Conservation (phyloP, 2,329 filamentous ascomycete species). For the Claviceps sp. region DNA sequence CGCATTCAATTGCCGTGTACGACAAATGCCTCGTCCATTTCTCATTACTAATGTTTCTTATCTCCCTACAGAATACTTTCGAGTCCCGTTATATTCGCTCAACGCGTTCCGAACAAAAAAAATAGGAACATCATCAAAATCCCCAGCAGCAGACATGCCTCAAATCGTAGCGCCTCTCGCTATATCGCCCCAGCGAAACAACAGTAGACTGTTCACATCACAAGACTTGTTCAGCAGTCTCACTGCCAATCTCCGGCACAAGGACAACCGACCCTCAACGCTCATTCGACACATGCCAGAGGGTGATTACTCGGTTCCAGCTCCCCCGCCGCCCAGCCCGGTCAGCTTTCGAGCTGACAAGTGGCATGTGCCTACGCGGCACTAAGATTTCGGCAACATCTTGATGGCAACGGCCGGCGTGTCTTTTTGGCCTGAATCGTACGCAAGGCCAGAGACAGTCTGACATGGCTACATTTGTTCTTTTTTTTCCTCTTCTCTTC, state of each 20-base stretch:
- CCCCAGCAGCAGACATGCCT: constrained; percentile 15
- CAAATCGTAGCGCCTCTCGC: constrained; percentile 31
- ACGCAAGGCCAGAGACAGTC: background rate
- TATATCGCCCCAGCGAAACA: constrained; percentile 32
- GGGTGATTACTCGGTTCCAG: constrained; percentile 50
- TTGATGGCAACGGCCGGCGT: background rate
- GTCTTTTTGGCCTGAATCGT: background rate
- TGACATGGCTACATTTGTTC: background rate
- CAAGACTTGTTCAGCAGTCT: constrained; percentile 42
- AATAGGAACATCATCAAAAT: background rate
- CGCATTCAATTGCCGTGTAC: background rate
- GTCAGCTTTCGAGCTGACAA: constrained; percentile 44
- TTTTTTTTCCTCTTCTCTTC: background rate
- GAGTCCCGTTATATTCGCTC: background rate
- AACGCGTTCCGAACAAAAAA: background rate
- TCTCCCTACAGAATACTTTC: background rate
- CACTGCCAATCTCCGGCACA: constrained; percentile 35
- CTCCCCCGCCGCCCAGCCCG: constrained; percentile 50
- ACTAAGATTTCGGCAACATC: background rate
- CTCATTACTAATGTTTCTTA: background rate
- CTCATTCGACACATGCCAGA: constrained; percentile 39
- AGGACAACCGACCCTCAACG: constrained; percentile 26
- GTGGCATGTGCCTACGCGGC: constrained; percentile 4
- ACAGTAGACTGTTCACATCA: constrained; percentile 28
- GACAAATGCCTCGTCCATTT: background rate